Evolutionary conservation across 164 flowering plant genomes (phyloP), one percentile per base, ranked within the genome.

Genomic region (Vitis amurensis): DNA sequence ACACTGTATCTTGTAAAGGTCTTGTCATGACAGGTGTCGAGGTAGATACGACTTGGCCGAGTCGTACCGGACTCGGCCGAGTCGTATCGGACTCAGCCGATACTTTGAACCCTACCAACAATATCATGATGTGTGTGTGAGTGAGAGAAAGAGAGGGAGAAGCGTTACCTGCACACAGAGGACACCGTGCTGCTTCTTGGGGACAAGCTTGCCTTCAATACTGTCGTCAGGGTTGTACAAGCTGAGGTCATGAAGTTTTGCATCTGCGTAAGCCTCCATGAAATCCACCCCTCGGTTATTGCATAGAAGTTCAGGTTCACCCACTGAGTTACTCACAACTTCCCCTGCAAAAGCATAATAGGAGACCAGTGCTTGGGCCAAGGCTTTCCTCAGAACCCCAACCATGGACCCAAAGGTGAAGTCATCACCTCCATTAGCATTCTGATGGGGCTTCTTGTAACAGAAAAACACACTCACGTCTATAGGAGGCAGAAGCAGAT

Each of bases 241-340:
- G n/a, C 77, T 29, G 13, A 86, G 72, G 8, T 80, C 68, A 15
- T 37, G 16, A 12, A 83, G 75, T 65, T 80, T 78, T 1, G 77
- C 63, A 19, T 82, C 86, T 3, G 83, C 84, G 12, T 55, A 69
- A 16, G 84, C 89, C 64, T 83, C 79, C 0, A 69, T 11, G 27
- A 83, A 86, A 58, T 80, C 83, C 1, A 84, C 87, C 4, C 85
- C 89, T 14, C 76, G 66, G 65, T 86, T 83, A 73, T 79, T 83
- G 44, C 44, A 31, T 4, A 31, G 44, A 31, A 31, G 44, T 6
- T 31, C 44, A 31, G 44, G 6, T 6, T 31, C 44, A 31, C 44
- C 44, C 8, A 6, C 44, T 31, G 44, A 31, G 7, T 31, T 31
- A 31, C 80, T 81, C 14, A 15, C 51, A 5, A 83, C 23, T 61